Evolutionary conservation across 2,329 filamentous ascomycete genomes (phyloP).

Genomic region (Hypoxylon rubiginosum): DNA sequence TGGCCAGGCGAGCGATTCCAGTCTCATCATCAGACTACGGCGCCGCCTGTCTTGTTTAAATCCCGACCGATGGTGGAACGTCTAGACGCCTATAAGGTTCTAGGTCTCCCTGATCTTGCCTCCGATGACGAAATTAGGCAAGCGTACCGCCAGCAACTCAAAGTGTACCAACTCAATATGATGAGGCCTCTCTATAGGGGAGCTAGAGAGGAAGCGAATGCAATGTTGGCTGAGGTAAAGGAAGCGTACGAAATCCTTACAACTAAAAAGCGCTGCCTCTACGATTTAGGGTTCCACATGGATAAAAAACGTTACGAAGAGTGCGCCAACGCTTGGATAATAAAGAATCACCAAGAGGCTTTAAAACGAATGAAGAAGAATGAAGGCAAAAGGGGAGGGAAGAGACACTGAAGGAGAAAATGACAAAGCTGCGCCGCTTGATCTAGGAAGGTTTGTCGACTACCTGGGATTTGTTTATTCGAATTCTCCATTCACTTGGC

Average conservation of each 20-base stretch:
- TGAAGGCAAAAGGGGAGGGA: not conserved
- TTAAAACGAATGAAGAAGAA: not conserved
- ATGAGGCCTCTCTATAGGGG: not conserved
- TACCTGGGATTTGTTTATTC: too few species aligned
- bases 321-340: not conserved
- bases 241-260: conserved; percentile 3
- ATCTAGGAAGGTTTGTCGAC: too few species aligned
- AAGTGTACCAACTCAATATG: not conserved
- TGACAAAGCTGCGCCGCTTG: too few species aligned
- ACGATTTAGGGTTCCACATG: not conserved
- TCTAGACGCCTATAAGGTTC: conserved; percentile 2
- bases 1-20: too few species aligned
- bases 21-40: too few species aligned
- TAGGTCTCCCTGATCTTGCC: conserved; percentile 7
- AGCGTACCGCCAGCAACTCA: conserved; percentile 1
- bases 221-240: not conserved
- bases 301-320: not conserved
- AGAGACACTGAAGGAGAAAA: too few species aligned
- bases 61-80: too few species aligned
- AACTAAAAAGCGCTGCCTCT: not conserved
- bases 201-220: not conserved
- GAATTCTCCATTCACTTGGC: too few species aligned
- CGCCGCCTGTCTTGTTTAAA: too few species aligned
- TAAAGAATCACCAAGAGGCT: not conserved
- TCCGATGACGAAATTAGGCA: not conserved